phyloP scores from a whole-genome alignment of 352 stramenopile species.

The Phytophthora sansomeana region DNA sequence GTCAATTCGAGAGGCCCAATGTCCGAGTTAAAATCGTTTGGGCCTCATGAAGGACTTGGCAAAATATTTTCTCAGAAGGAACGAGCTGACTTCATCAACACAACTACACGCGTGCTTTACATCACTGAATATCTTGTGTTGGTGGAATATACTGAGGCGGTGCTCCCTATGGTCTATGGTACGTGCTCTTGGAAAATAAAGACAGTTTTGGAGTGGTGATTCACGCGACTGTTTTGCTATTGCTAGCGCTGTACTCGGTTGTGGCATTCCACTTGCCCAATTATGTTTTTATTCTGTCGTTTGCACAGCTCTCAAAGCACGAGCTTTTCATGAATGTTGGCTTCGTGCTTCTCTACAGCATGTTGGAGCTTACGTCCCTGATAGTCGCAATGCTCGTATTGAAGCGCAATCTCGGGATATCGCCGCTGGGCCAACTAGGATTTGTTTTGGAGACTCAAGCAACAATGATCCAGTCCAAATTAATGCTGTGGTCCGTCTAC shows the following conservation, averaged over 20 bases:
- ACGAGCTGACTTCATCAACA: slow-evolving; percentile 32
- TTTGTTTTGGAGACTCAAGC: slow-evolving; percentile 37
- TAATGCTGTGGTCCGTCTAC: slow-evolving; percentile 32
- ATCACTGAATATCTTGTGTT: slow-evolving; percentile 50
- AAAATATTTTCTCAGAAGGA: slow-evolving; percentile 18
- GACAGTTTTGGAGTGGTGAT: too few relatives aligned
- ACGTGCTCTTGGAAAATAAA: neutral
- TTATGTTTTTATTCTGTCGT: neutral
- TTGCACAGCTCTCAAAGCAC: neutral
- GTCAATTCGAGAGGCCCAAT: neutral
- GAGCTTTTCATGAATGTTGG: neutral
- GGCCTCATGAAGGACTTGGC: neutral
- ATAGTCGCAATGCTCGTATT: slow-evolving; percentile 19
- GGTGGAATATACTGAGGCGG: slow-evolving; percentile 46
- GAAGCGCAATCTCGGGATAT: slow-evolving; percentile 18
- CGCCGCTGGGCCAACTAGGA: slow-evolving; percentile 28
- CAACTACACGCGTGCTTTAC: slow-evolving; percentile 36
- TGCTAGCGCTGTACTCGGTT: neutral
- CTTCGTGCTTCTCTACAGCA: slow-evolving; percentile 1
- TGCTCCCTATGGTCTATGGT: slow-evolving; percentile 46
- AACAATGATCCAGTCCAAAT: slow-evolving; percentile 35
- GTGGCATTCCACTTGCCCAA: slow-evolving; percentile 8
- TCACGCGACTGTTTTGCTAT: neutral
- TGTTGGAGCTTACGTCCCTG: slow-evolving; percentile 19
- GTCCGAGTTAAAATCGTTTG: neutral